These are phyloP conservation scores for Chrysopogon serrulatus DNA, from an alignment of 176 grass and related monocot genomes.

Conservation along the genomic window DNA sequence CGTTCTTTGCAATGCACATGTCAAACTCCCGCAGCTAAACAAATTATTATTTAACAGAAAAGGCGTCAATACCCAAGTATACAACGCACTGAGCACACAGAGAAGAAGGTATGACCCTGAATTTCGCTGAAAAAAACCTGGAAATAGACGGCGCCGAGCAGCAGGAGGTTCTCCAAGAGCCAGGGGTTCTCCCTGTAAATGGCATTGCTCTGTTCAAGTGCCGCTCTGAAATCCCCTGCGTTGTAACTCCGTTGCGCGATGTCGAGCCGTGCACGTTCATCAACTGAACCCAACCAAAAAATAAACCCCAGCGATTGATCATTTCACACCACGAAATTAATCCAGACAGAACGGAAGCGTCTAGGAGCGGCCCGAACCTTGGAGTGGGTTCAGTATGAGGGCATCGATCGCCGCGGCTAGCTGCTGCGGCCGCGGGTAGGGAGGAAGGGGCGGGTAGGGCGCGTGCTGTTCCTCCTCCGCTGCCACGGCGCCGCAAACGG, in stretches of 20 bases:
- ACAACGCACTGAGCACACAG: neutral
- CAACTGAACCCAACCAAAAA: conserved; percentile 5
- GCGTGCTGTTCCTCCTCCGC: neutral
- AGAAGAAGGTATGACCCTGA: neutral
- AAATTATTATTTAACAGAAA: neutral
- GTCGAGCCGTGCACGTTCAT: conserved; percentile 10
- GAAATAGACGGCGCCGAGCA: conserved; percentile 43
- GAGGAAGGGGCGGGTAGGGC: neutral
- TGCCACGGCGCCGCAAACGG: neutral
- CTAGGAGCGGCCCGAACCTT: conserved; percentile 3
- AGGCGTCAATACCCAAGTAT: neutral
- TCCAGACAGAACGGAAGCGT: neutral
- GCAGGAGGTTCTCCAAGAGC: conserved; percentile 38
- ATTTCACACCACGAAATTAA: neutral
- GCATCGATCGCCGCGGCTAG: neutral
- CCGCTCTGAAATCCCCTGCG: conserved; percentile 34
- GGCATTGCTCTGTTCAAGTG: conserved; percentile 35
- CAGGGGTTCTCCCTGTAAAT: conserved; percentile 34
- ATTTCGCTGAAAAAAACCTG: conserved; percentile 29
- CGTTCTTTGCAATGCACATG: conserved; percentile 64
- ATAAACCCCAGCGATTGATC: neutral
- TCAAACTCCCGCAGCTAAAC: conserved; percentile 57
- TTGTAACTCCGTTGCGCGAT: conserved; percentile 37
- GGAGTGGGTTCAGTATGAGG: neutral
- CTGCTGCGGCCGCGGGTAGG: neutral